Conservation (phyloP, 2,329 filamentous ascomycete genomes). For the Pestalotiopsis sp. region DNA sequence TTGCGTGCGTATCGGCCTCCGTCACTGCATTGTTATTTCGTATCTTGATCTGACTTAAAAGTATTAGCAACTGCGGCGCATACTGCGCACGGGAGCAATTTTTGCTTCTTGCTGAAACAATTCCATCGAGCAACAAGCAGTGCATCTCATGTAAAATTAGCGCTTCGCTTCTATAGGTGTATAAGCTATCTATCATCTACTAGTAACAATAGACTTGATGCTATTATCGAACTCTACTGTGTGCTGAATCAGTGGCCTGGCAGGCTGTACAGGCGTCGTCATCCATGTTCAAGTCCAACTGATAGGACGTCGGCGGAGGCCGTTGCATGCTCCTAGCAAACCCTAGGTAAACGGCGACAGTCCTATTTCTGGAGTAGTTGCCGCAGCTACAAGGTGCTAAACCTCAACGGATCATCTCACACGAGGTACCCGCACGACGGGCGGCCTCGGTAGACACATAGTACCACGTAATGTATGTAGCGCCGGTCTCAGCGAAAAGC, state of each 20-base stretch:
- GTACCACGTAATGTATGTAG: not conserved
- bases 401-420: not conserved
- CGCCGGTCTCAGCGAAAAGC: not conserved
- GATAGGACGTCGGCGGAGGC: conserved; percentile 1
- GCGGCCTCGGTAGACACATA: not conserved
- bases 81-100: not conserved
- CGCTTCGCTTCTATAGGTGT: not conserved
- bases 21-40: not conserved
- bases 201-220: not conserved
- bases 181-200: not conserved
- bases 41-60: not conserved
- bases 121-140: not conserved
- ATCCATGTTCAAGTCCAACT: not conserved
- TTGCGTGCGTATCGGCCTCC: not conserved
- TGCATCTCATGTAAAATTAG: not conserved
- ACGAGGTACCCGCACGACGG: not conserved
- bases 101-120: not conserved
- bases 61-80: not conserved
- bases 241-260: not conserved
- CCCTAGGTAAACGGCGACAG: not conserved
- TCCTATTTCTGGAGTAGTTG: conserved; percentile 1
- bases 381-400: not conserved
- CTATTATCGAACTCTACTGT: not conserved
- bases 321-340: not conserved
- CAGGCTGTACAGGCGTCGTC: not conserved